Evolutionary conservation across 164 flowering plant genomes (phyloP), one percentile per base, ranked within the genome.

Genomic region (Sedum album): DNA sequence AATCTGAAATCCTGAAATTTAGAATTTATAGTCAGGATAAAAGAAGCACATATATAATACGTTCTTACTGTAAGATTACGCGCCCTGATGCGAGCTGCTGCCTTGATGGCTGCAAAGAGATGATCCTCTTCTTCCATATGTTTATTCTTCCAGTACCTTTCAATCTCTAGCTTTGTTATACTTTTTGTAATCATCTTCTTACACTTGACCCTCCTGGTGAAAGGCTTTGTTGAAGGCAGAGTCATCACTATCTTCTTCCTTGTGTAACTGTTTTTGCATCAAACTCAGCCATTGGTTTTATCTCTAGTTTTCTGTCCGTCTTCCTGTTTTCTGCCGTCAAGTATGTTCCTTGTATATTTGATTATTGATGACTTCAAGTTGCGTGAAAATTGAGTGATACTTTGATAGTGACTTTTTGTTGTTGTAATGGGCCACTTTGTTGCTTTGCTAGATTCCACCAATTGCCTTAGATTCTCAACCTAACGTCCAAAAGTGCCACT

Each of bases 81-180:
- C 4, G 90, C 88, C 60, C 83, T 78, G 74, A 86, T 67, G 42
- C 89, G 83, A 26, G 94, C 97, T 1, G 93, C 92, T 21, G 97
- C 89, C 75, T 87, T 91, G 66, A 87, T 72, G 23, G 97, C 94
- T 35, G 88, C 84, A 4, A 79, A 73, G 68, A 91, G 80, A 60
- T 91, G 97, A 14, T 91, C 91, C 62, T 91, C 93, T 76, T 91
- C 93, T 21, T 69, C 83, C 66, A 76, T 72, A 38, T 76, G 86
- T 79, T 82, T 86, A 78, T 67, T 79, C 75, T 81, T 82, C 94
- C 97, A 88, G 51, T 80, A 91, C 75, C 66, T 73, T 6, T 79
- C 89, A 42, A 88, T 91, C 81, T 91, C 89, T 69, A 69, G 80
- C 25, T 80, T 83, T 2, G 97, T 91, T 74, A 85, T 81, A 36